Evolutionary conservation across 2,329 filamentous ascomycete genomes (phyloP).

Genomic region (Cladosporium sp.): DNA sequence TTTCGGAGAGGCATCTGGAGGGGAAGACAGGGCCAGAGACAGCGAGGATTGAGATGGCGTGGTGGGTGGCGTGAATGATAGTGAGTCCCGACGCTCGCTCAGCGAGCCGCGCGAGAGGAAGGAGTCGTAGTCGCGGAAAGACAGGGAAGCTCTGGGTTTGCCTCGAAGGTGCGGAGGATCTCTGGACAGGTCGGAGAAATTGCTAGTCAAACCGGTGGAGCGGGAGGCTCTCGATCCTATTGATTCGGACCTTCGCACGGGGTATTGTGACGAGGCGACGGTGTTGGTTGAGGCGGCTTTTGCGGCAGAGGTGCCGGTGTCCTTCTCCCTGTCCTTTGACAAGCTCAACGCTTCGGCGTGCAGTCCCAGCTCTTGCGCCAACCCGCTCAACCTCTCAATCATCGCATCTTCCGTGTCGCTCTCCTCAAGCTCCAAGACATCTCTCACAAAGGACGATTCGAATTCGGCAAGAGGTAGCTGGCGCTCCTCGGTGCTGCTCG

Average conservation of each 20-base stretch:
- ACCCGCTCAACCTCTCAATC: conserved; percentile 23
- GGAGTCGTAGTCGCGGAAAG: conserved; percentile 32
- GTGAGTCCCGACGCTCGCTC: conserved; percentile 22
- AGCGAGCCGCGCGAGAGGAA: conserved; percentile 26
- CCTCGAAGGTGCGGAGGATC: conserved; percentile 17
- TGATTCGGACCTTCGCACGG: conserved; percentile 26
- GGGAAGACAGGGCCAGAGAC: conserved; percentile 27
- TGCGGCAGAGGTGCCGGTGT: too few relatives aligned
- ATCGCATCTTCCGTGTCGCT: conserved; percentile 28
- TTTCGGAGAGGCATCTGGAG: conserved; percentile 26
- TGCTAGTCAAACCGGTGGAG: conserved; percentile 32
- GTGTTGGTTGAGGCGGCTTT: conserved; percentile 15
- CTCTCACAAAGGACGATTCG: conserved; percentile 20
- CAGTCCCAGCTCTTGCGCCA: conserved; percentile 28
- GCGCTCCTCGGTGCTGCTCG: conserved; percentile 6
- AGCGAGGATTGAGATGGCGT: conserved; percentile 29
- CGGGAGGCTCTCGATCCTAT: conserved; percentile 30
- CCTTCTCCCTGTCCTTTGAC: conserved; percentile 11
- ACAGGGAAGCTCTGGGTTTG: conserved; percentile 22
- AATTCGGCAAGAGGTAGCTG: conserved; percentile 8
- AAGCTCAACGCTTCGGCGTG: conserved; percentile 14
- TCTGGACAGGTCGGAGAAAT: conserved; percentile 29
- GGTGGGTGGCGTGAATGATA: conserved; percentile 27
- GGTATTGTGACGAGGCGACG: conserved; percentile 17
- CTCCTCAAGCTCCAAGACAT: conserved; percentile 27